Base-by-base conservation (phyloP, 805 yeast species). In the Clavispora phyllophila region DNA sequence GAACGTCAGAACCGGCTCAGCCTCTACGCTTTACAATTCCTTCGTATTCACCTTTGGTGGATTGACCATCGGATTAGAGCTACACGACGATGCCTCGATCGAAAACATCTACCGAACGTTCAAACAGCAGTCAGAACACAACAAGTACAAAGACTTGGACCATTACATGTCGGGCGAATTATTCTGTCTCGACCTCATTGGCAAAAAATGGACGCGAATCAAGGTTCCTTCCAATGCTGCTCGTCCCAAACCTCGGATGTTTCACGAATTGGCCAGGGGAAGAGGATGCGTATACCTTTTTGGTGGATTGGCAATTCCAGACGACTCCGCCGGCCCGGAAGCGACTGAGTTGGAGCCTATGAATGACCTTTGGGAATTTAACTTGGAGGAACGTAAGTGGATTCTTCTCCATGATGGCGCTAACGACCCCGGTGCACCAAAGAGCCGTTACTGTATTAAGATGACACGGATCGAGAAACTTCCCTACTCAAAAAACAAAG, bases 311-410 rank as follows among this genome's bases (percentile, higher is more conserved):
- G 59, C 65, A 0, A 62, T 76, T 8, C 49, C 54, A 2, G 60
- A 54, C 4, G 50, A 41, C 13, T 49, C 42, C 23, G 40, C 46
- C 17, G 10, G 10, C 20, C n/a, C 15, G 9, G 64, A 68, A 35
- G 59, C 61, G 27, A 38, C 35, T 20, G 57, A 58, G 33, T 55
- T 69, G 26, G 56, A 56, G 5, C 78, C 86, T 0, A 57, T 73
- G 5, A 81, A 81, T 51, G 93, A 86, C 51, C 60, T 83, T 20
- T 86, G 93, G 91, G 73, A 74, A 51, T 78, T 82, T 50, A 75
- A 81, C 56, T 58, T 81, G 32, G 70, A 68, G 29, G 62, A 74
- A 3, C 68, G 66, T 40, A 58, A 58, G 9, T 85, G 93, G 91
- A 55, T 56, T 1, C 68, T 78, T 37, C 54, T 82, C 3, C 70